phyloP scores from a whole-genome alignment of 768 basidiomycete species.

The Lactarius pseudohatsudake region DNA sequence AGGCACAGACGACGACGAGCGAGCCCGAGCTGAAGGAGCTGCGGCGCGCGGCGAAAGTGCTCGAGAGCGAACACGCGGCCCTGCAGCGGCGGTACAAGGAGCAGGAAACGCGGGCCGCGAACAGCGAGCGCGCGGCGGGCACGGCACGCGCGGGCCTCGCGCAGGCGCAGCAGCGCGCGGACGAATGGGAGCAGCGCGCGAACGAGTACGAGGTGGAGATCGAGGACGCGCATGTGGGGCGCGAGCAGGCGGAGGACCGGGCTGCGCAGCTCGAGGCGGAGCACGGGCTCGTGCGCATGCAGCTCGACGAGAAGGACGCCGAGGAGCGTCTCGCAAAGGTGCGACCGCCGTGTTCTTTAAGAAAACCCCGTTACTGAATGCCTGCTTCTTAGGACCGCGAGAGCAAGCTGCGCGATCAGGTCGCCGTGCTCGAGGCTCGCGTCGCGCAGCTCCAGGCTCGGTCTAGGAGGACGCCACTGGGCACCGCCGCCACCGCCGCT shows the following conservation, averaged over 20 bases:
- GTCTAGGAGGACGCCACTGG: conserved; percentile 36
- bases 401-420: conserved; percentile 64
- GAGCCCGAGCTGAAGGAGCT: conserved; percentile 75
- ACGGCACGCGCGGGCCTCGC: conserved; percentile 61
- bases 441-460: conserved; percentile 54
- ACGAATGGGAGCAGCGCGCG: conserved; percentile 80
- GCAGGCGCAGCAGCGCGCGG: conserved; percentile 73
- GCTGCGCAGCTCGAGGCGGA: conserved; percentile 70
- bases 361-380: too few relatives aligned
- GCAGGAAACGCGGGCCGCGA: conserved; percentile 58
- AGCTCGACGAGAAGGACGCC: conserved; percentile 75
- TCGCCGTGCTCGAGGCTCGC: conserved; percentile 60
- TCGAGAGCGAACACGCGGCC: conserved; percentile 66
- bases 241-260: conserved; percentile 67
- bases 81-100: conserved; percentile 76
- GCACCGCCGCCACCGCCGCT: too few relatives aligned
- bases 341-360: conserved; percentile 17
- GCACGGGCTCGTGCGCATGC: conserved; percentile 60
- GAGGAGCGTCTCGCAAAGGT: conserved; percentile 70
- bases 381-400: conserved; percentile 58
- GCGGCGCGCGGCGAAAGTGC: conserved; percentile 57
- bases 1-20: conserved; percentile 52
- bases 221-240: conserved; percentile 54
- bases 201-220: conserved; percentile 68
- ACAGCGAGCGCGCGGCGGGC: conserved; percentile 58